These are phyloP conservation scores for Tolypocladium sp. DNA, from an alignment of 2,329 filamentous ascomycete species.

Conservation along the genomic window DNA sequence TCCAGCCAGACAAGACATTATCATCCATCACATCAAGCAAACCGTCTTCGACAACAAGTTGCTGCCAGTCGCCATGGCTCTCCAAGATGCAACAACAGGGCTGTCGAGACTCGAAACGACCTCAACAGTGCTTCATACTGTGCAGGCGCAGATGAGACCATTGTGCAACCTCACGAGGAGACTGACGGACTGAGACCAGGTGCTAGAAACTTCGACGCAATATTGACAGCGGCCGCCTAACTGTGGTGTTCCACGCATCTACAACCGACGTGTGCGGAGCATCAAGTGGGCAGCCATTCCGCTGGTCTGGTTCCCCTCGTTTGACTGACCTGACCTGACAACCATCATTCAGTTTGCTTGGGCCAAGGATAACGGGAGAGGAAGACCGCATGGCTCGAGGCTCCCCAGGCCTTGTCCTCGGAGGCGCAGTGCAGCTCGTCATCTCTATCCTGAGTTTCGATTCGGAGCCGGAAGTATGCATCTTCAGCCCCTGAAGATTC, in stretches of 20 bases:
- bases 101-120: background rate
- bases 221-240: background rate
- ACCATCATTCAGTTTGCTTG: background rate
- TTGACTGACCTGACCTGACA: background rate
- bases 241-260: background rate
- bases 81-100: background rate
- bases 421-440: background rate
- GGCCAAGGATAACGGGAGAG: background rate
- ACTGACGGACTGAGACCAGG: background rate
- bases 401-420: background rate
- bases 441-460: background rate
- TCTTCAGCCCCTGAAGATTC: background rate
- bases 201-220: background rate
- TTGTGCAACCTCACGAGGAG: background rate
- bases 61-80: background rate
- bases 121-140: background rate
- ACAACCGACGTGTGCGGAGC: background rate
- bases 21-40: background rate
- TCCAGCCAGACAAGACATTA: background rate
- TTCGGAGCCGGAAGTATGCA: background rate
- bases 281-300: background rate
- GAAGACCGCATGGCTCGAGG: background rate
- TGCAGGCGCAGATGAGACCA: background rate
- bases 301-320: background rate
- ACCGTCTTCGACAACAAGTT: background rate